Percentiles rank a stretch among this genome's conserved stretches.
These are phyloP conservation scores for Quercus rubra DNA, from an alignment of 306 rosid genomes.

Conservation along the genomic window DNA sequence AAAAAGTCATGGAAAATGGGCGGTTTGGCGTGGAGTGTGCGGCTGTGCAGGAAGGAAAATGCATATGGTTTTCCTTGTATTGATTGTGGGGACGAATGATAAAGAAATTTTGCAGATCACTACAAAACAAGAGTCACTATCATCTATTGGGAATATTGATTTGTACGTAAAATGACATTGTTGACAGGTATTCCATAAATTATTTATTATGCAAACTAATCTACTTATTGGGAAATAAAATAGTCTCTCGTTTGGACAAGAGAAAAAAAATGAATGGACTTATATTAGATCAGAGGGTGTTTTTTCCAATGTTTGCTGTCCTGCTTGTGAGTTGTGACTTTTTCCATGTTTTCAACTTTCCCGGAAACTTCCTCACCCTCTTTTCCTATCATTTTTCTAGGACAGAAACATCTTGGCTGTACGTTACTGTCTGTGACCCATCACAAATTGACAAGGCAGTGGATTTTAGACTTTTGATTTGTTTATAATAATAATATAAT, in stretches of 20 bases:
- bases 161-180: not conserved
- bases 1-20: not conserved
- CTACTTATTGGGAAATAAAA: not conserved
- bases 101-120: not conserved
- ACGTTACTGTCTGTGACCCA: not conserved
- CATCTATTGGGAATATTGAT: not conserved
- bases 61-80: not conserved
- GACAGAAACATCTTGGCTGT: not conserved
- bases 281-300: not conserved
- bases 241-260: not conserved
- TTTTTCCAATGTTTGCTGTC: not conserved
- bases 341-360: not conserved
- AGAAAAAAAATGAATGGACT: not conserved
- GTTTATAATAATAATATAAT: not conserved
- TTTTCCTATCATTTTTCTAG: not conserved
- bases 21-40: conserved; percentile 4
- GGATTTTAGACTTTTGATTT: not conserved
- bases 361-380: not conserved
- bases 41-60: not conserved
- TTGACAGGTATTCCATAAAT: not conserved
- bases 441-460: not conserved
- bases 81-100: not conserved
- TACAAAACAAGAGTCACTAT: not conserved
- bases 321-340: not conserved
- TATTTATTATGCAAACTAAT: too few relatives aligned